Evolutionary conservation across 495 filamentous ascomycete genomes (phyloP), one percentile per base, ranked within the genome.

Genomic region (Delitschia confertaspora): DNA sequence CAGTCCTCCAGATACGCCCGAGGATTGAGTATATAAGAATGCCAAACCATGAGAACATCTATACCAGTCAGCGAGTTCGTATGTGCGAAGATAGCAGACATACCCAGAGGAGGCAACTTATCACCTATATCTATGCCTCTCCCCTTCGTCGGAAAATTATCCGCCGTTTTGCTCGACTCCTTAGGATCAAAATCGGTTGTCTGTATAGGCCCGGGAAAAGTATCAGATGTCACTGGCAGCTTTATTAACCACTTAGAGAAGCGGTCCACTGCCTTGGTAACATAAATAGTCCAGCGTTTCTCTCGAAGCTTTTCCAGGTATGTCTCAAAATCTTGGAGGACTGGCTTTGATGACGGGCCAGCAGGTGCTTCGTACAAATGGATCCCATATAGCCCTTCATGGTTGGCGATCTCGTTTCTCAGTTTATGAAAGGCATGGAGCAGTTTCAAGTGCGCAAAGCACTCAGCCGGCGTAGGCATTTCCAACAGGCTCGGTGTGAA

Each of bases 11-110:
- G 72, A 57, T 79, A 93, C 31, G 67, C 66, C 20, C 82, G 68
- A 2, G 87, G 87, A 49, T 89, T 93, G 3, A 94, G 73, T 78
- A 88, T 79, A 51, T 85, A 83, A 1, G 82, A 68, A 61, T 94
- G 87, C 85, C 83, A 91, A 0, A 93, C 84, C 84, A 94, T 86
- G 32, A 94, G 62, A 2, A 94, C 77, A 58, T 94, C 86, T 79
- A 54, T 1, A 19, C 21, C 16, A 42, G 49, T 29, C 51, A 34
- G 20, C 43, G 33, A 9, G 14, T 44, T 22, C 8, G n/a, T 14
- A 17, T 46, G 24, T 1, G 42, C 42, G 11, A 65, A 49, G 1
- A 26, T 43, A 16, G 27, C 16, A 11, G 9, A 33, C 48, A 24
- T 38, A 58, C 60, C 60, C 4, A 66, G 49, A 2, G 62, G 63